These are phyloP conservation scores for Pseudozyma hubeiensis DNA, from an alignment of 1,284 basidiomycete genomes.

Conservation along the genomic window DNA sequence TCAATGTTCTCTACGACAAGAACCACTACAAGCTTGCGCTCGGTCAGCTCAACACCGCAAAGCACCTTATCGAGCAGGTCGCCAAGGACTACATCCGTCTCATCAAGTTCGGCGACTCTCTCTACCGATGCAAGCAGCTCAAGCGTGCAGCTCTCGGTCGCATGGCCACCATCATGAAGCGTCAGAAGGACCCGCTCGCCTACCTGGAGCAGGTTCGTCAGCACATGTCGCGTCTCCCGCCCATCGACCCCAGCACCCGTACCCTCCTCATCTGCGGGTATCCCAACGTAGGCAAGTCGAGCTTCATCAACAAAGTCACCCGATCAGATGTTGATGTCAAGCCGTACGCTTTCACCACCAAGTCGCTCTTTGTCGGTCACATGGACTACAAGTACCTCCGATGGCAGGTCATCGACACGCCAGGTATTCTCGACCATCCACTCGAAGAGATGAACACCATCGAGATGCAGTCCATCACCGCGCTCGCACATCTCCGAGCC, in stretches of 20 bases:
- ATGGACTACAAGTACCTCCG: slow-evolving; percentile 69
- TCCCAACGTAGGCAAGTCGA: slow-evolving; percentile 68
- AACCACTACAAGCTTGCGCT: slow-evolving; percentile 69
- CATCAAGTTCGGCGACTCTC: slow-evolving; percentile 68
- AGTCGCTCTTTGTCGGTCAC: slow-evolving; percentile 68
- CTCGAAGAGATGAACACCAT: slow-evolving; percentile 69
- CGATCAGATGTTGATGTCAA: slow-evolving; percentile 68
- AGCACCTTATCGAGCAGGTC: slow-evolving; percentile 68
- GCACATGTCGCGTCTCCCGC: slow-evolving; percentile 68
- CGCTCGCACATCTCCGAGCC: slow-evolving; percentile 66
- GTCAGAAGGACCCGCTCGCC: slow-evolving; percentile 68
- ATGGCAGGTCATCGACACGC: slow-evolving; percentile 69
- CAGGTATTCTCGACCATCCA: slow-evolving; percentile 68
- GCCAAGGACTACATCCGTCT: slow-evolving; percentile 68
- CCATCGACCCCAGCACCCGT: slow-evolving; percentile 66
- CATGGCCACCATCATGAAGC: slow-evolving; percentile 69
- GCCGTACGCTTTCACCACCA: slow-evolving; percentile 68
- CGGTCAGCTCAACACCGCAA: slow-evolving; percentile 67
- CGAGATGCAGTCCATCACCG: slow-evolving; percentile 69
- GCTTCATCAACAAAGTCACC: slow-evolving; percentile 68
- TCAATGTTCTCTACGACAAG: slow-evolving; percentile 69
- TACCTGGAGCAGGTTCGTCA: slow-evolving; percentile 69
- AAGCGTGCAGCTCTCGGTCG: slow-evolving; percentile 68
- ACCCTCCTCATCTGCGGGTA: slow-evolving; percentile 68
- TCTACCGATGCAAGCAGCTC: slow-evolving; percentile 69